Conservation (phyloP, 768 basidiomycete species). For the Podaxis carcinomalis region DNA sequence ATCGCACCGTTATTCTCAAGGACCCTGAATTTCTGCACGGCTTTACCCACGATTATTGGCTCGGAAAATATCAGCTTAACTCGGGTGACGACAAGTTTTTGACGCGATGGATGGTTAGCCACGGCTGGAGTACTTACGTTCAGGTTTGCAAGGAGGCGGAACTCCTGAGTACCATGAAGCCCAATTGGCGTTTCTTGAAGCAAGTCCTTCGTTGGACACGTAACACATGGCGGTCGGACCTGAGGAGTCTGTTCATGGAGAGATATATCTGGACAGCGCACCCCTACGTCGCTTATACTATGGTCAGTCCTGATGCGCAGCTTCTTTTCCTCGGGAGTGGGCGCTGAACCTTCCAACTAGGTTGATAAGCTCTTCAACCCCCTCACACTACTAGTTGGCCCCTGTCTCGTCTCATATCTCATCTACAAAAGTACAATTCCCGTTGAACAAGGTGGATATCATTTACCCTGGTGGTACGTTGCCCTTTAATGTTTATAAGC, state of each 20-base stretch:
- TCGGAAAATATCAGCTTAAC: slow-evolving; percentile 92
- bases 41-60: slow-evolving; percentile 93
- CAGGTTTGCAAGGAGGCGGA: slow-evolving; percentile 85
- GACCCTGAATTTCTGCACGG: slow-evolving; percentile 91
- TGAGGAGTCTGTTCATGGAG: slow-evolving; percentile 86
- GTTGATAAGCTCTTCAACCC: slow-evolving; percentile 86
- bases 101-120: slow-evolving; percentile 94
- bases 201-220: slow-evolving; percentile 92
- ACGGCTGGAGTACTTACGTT: slow-evolving; percentile 94
- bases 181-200: slow-evolving; percentile 93
- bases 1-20: slow-evolving; percentile 91
- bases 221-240: slow-evolving; percentile 91
- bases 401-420: slow-evolving; percentile 70
- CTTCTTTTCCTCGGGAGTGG: slow-evolving; percentile 9
- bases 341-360: slow-evolving; percentile 29
- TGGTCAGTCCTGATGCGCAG: slow-evolving; percentile 65
- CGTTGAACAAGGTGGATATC: slow-evolving; percentile 65
- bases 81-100: slow-evolving; percentile 94
- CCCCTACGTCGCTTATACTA: slow-evolving; percentile 91
- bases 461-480: slow-evolving; percentile 77
- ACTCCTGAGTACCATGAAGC: slow-evolving; percentile 91
- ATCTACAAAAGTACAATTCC: slow-evolving; percentile 77
- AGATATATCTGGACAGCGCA: slow-evolving; percentile 83
- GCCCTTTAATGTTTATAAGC: neutral
- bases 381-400: slow-evolving; percentile 81